Base-by-base conservation (phyloP, 2,329 filamentous ascomycete species). In the Dactylellina drechsleri region DNA sequence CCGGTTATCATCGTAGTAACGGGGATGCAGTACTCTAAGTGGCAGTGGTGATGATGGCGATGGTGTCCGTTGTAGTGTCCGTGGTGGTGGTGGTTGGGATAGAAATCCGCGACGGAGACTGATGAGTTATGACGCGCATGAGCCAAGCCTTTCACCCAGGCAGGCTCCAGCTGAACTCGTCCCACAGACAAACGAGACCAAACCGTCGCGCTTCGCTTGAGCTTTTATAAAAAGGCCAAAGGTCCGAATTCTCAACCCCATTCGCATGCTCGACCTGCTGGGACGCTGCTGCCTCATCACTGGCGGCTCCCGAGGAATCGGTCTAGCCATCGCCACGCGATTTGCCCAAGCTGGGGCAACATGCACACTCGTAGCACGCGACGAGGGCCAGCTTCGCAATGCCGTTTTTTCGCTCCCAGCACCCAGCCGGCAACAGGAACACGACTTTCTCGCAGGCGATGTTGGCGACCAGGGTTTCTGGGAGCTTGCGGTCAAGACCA, bases 241-340 rank as follows among this genome's bases (percentile, higher is more conserved):
- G 31, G 31, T 36, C 31, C 31, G 10, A 36, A 7, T 10, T 36
- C 31, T 36, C 6, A 3, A 36, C 31, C 4, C 15, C 23, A 36
- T 26, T 31, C 52, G 28, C 26, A 74, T 74, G 70, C 70, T 62
- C 20, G 36, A 74, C 31, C 70, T 74, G 18, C 15, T 67, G 16
- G 62, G 62, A 57, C 64, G 70, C 52, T 62, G 83, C 72, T 86
- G 84, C 60, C 83, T 91, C 79, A 84, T 93, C 60, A 91, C 90
- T 1, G 91, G 91, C 56, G 90, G 86, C 18, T 90, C 89, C 50
- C 88, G 89, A 18, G 88, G 89, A 62, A 92, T 93, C 78, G 91
- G 91, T 52, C 83, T 85, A 49, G 87, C 87, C 60, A 90, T 93
- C 65, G 90, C 90, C 8, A 81, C 83, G 43, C 84, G 86, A n/a